Percentiles rank a stretch among this genome's conserved stretches.
Conservation (phyloP, 2,329 filamentous ascomycete species). For the Trichoderma sp. region DNA sequence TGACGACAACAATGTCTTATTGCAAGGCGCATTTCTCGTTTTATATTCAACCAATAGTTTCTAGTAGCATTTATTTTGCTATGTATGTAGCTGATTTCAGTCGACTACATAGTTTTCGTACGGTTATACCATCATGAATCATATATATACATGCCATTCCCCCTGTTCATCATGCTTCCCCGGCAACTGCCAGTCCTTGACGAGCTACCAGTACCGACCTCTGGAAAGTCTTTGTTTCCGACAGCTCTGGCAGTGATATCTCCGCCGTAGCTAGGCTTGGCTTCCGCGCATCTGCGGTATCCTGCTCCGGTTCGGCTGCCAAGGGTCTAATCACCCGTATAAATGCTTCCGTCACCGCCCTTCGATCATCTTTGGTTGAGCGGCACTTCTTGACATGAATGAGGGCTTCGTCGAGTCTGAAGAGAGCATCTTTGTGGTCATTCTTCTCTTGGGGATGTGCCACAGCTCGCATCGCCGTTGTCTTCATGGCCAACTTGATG, state of each 20-base stretch:
- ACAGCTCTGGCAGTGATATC: not conserved
- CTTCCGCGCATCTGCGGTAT: not conserved
- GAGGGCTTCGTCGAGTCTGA: conserved; percentile 29
- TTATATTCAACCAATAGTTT: not conserved
- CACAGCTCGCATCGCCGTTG: conserved; percentile 31
- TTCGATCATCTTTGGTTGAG: conserved; percentile 23
- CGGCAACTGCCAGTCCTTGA: conserved; percentile 2
- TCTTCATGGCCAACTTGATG: conserved; percentile 42
- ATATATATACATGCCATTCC: not conserved
- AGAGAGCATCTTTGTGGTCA: conserved; percentile 30
- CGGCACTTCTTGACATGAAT: conserved; percentile 30
- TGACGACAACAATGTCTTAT: not conserved
- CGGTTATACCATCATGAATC: not conserved
- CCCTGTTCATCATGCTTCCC: not conserved
- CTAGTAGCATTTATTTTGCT: not conserved
- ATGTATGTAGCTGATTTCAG: not conserved
- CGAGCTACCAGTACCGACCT: not conserved
- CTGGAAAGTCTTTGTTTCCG: not conserved
- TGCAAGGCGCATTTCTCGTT: not conserved
- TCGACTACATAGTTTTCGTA: not conserved
- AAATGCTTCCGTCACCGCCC: conserved; percentile 27
- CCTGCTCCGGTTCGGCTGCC: not conserved
- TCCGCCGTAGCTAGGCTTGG: not conserved
- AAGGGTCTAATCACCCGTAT: conserved; percentile 22
- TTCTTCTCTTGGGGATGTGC: conserved; percentile 17